These are phyloP conservation scores for Trichoderma parareesei DNA, from an alignment of 495 filamentous ascomycete genomes.

Conservation along the genomic window DNA sequence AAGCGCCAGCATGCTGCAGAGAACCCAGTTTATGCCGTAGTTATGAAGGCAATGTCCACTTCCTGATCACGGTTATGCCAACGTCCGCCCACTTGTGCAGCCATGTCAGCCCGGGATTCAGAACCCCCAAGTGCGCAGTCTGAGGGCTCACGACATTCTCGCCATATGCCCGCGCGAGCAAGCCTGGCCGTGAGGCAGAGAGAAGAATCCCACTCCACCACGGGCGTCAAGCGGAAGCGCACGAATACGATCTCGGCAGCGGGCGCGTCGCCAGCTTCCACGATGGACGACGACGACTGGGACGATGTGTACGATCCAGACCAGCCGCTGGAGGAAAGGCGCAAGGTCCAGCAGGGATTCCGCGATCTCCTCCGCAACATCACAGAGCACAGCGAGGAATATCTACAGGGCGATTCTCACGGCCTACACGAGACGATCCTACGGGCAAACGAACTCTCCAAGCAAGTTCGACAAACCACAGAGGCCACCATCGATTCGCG, in stretches of 20 bases:
- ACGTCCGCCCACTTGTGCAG: not conserved
- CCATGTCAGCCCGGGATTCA: not conserved
- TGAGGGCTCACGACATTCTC: not conserved
- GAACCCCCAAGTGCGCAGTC: not conserved
- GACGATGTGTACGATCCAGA: constrained; percentile 67
- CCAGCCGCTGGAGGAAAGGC: constrained; percentile 71
- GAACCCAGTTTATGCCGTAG: not conserved
- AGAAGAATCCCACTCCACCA: not conserved
- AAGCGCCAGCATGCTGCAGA: not conserved
- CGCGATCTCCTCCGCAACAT: constrained; percentile 61
- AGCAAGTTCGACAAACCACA: constrained; percentile 76
- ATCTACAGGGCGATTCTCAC: constrained; percentile 48
- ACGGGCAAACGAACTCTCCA: constrained; percentile 55
- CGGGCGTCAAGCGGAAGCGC: constrained; percentile 8
- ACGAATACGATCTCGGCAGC: not conserved
- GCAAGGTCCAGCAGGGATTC: constrained; percentile 57
- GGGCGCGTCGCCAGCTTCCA: not conserved
- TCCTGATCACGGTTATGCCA: not conserved
- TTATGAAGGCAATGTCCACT: not conserved
- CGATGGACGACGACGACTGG: constrained; percentile 16
- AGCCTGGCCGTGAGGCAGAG: constrained; percentile 5
- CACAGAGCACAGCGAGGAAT: constrained; percentile 64
- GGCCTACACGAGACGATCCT: constrained; percentile 55
- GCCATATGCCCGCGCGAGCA: not conserved
- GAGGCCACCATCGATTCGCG: constrained; percentile 89